Evolutionary conservation across 805 yeast species (phyloP).

Genomic region (Candida railenensis): DNA sequence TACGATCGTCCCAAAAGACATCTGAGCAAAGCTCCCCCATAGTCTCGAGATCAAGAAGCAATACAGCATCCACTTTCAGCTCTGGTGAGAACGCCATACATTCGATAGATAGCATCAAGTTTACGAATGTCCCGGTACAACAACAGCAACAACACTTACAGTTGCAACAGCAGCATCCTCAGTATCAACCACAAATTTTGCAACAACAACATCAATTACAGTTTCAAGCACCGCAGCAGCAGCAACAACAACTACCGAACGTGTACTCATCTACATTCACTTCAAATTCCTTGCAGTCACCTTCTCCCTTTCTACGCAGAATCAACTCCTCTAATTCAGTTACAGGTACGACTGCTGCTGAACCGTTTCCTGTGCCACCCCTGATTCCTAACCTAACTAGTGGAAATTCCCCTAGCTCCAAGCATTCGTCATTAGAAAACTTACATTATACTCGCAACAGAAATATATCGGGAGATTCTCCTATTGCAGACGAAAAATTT

Average conservation of each 20-base stretch:
- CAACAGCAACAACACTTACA: neutral
- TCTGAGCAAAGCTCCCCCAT: neutral
- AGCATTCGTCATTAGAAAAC: neutral
- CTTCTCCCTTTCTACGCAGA: neutral
- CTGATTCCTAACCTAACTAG: neutral
- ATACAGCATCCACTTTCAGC: slow-evolving; percentile 2
- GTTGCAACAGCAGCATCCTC: neutral
- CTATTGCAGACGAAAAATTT: neutral
- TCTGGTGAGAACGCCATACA: slow-evolving; percentile 1
- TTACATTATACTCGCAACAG: neutral
- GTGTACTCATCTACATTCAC: neutral
- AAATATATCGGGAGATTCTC: neutral
- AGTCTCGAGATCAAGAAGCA: slow-evolving; percentile 5
- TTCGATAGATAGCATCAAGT: slow-evolving; percentile 5
- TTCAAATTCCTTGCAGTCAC: neutral
- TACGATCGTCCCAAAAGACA: neutral
- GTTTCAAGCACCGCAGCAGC: slow-evolving; percentile 1
- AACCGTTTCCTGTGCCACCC: neutral
- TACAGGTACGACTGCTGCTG: neutral
- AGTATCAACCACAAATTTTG: neutral
- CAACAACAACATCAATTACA: neutral
- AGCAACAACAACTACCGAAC: neutral
- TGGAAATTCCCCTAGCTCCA: neutral
- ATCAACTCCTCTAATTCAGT: neutral
- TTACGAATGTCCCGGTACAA: neutral